A percentile compares a stretch with the other conserved stretches of the same genome.
Conservation (phyloP, 164 flowering plant species). For the Nymphaea thermarum region DNA sequence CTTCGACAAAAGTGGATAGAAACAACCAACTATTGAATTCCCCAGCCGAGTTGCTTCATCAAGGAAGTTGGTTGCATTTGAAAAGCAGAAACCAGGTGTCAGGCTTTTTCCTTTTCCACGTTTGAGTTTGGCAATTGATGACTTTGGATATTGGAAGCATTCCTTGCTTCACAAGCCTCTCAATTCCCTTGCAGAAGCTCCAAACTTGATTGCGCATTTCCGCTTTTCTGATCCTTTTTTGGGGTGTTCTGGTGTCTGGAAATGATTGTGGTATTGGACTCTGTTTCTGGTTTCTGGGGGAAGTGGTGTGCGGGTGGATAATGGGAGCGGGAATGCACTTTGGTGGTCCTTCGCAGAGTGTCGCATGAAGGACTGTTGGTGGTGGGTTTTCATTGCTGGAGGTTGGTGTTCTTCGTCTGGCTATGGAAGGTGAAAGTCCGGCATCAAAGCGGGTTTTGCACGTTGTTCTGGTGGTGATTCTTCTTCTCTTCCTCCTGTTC, state of each 20-base stretch:
- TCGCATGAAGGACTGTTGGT: not conserved
- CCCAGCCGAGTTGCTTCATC: too few species aligned
- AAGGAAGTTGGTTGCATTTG: too few species aligned
- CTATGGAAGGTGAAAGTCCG: not conserved
- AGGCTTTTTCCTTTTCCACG: too few species aligned
- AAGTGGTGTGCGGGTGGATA: not conserved
- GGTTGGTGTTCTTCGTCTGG: not conserved
- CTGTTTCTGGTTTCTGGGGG: not conserved
- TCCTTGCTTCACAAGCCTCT: not conserved
- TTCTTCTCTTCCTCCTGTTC: not conserved
- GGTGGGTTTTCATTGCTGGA: not conserved
- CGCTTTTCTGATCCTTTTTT: not conserved
- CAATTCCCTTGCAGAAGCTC: not conserved
- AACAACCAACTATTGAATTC: too few species aligned
- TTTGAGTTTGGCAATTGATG: not conserved
- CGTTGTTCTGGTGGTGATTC: not conserved
- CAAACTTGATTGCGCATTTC: not conserved
- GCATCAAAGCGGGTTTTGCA: not conserved
- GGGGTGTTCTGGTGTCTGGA: not conserved
- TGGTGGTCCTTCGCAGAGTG: not conserved
- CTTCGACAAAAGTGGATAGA: too few species aligned
- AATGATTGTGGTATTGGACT: not conserved
- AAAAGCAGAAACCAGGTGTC: too few species aligned
- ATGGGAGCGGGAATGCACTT: not conserved
- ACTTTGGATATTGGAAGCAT: not conserved